Conservation (phyloP, 345 rosid species). For the Arabidopsis suecica region DNA sequence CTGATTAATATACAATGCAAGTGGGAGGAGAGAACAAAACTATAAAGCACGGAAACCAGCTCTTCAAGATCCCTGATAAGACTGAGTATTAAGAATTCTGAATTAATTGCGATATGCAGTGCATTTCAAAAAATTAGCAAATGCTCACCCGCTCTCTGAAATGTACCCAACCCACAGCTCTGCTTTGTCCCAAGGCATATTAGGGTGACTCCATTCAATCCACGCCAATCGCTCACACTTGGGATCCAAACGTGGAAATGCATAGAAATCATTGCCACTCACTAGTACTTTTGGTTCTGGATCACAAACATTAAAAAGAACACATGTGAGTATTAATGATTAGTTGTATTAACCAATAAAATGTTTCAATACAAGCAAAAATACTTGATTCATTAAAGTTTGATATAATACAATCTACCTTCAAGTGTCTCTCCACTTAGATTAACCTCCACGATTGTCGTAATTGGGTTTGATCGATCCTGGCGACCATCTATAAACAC, state of each 20-base stretch:
- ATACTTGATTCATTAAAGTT: not conserved
- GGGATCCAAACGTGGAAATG: constrained; percentile 87
- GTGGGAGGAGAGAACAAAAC: not conserved
- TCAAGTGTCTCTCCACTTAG: constrained; percentile 52
- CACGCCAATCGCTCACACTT: constrained; percentile 78
- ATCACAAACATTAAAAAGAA: constrained; percentile 10
- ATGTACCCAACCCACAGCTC: constrained; percentile 95
- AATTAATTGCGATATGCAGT: not conserved
- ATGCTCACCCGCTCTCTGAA: constrained; percentile 72
- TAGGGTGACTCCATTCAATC: constrained; percentile 93
- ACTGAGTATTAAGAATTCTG: not conserved
- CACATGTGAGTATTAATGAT: not conserved
- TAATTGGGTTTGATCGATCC: constrained; percentile 61
- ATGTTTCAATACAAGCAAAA: not conserved
- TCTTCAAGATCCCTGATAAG: not conserved
- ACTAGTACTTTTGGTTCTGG: constrained; percentile 77
- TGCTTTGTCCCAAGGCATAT: constrained; percentile 97
- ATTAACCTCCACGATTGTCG: constrained; percentile 61
- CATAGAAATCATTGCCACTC: constrained; percentile 90
- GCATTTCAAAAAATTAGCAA: not conserved
- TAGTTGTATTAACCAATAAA: not conserved
- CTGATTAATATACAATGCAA: not conserved
- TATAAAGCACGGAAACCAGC: constrained; percentile 13
- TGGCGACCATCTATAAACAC: constrained; percentile 66
- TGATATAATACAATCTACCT: constrained; percentile 51